Base-by-base conservation (phyloP, 495 filamentous ascomycete species). In the Hypoxylon lenormandii region DNA sequence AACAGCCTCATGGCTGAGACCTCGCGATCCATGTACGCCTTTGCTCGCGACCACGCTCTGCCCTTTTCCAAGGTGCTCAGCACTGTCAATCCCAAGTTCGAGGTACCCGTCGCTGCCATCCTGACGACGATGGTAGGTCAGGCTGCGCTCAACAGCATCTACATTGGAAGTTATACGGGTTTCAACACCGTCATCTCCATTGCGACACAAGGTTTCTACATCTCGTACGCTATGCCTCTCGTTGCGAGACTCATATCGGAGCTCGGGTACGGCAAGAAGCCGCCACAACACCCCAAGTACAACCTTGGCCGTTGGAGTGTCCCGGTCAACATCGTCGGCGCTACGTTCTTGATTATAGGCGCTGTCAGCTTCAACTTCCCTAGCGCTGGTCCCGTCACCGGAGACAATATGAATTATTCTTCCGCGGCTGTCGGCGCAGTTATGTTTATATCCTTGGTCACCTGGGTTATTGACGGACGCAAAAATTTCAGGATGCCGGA, bases 111-210 rank as follows among this genome's bases (percentile, higher is more conserved):
- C 36, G 36, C 36, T 12, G 36, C 36, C 36, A 38, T 38, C 36
- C 36, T 38, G 36, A 38, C 36, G 36, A 38, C 36, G 36, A 38
- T 38, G 36, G 36, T 38, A 12, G 36, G 36, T 2, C 36, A 38
- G 36, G 36, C 36, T 38, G 36, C 36, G 36, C 36, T 38, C 36
- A 38, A 38, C 36, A 38, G 36, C 36, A 38, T 38, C 36, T 38
- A 38, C 36, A 38, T 38, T 8, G 36, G 36, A 4, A 38, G 36
- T 12, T 38, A 38, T 12, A 38, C 36, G 36, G 36, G 36, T 3
- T 38, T 38, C 36, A 38, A 38, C 36, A 38, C 36, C 36, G 36
- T 38, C 36, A 38, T 38, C 36, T 38, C 36, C 36, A 38, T 38
- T 12, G 36, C 36, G 36, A 38, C 36, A 12, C 36, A 38, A 12